Percentiles rank a stretch among this genome's conserved stretches.
These are phyloP conservation scores for Aureoboletus auriporus DNA, from an alignment of 768 basidiomycete genomes.

Conservation along the genomic window DNA sequence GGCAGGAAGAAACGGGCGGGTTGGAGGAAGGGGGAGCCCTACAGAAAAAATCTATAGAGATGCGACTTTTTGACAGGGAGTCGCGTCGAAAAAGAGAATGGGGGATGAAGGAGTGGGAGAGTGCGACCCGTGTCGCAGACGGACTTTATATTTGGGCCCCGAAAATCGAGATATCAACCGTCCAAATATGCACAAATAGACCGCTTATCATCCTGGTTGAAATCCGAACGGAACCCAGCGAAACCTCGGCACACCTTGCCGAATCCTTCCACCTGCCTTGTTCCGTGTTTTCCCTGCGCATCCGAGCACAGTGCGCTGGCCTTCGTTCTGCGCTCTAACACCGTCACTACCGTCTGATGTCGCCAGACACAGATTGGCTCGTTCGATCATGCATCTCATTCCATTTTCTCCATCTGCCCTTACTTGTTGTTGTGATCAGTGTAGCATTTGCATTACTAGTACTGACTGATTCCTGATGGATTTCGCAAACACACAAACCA, in stretches of 20 bases:
- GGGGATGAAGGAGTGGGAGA: slow-evolving; percentile 31
- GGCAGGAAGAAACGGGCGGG: background rate
- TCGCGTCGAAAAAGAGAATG: slow-evolving; percentile 8
- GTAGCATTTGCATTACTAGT: too few relatives aligned
- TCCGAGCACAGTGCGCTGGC: background rate
- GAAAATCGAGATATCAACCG: slow-evolving; percentile 27
- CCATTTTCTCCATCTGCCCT: too few relatives aligned
- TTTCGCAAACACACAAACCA: too few relatives aligned
- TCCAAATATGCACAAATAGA: slow-evolving; percentile 25
- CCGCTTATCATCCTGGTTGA: slow-evolving; percentile 16
- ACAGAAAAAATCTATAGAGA: slow-evolving; percentile 26
- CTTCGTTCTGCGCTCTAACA: slow-evolving; percentile 9
- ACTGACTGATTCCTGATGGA: too few relatives aligned
- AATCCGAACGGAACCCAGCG: slow-evolving; percentile 10
- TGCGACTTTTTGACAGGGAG: slow-evolving; percentile 10
- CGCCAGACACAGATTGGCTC: too few relatives aligned
- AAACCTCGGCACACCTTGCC: slow-evolving; percentile 24
- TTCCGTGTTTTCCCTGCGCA: slow-evolving; percentile 20
- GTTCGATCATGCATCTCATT: too few relatives aligned
- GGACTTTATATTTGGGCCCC: slow-evolving; percentile 32
- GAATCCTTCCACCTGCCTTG: slow-evolving; percentile 1
- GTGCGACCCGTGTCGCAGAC: slow-evolving; percentile 20
- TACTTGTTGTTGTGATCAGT: too few relatives aligned
- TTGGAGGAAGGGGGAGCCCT: slow-evolving; percentile 17
- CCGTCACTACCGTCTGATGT: background rate